Conservation (phyloP, 2,329 filamentous ascomycete species). For the Sordariomycetes sp. region DNA sequence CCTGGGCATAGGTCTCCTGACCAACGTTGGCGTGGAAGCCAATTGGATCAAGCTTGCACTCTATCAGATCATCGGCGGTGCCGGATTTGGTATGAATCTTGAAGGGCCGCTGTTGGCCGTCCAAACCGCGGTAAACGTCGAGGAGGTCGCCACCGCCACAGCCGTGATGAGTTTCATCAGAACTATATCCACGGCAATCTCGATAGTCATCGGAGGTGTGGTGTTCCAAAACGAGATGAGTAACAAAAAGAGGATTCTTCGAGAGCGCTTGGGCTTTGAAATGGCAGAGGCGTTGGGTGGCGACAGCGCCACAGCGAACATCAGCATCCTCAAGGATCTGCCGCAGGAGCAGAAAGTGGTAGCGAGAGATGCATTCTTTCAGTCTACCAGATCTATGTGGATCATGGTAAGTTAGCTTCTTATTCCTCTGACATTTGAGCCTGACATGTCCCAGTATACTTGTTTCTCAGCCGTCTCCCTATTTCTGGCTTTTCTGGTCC, state of each 20-base stretch:
- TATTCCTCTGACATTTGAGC: too few relatives aligned
- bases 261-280: constrained; percentile 32
- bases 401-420: constrained; percentile 18
- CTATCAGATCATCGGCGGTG: constrained; percentile 50
- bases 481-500: too few relatives aligned
- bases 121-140: constrained; percentile 49
- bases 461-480: too few relatives aligned
- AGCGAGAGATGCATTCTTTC: constrained; percentile 14
- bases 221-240: constrained; percentile 29
- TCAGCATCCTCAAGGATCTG: constrained; percentile 33
- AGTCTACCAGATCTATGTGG: constrained; percentile 15
- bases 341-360: constrained; percentile 9
- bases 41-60: constrained; percentile 38
- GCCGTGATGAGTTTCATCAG: constrained; percentile 52
- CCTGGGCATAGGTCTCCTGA: constrained; percentile 48
- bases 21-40: constrained; percentile 42
- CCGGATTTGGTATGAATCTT: constrained; percentile 54
- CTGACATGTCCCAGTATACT: too few relatives aligned
- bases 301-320: constrained; percentile 45
- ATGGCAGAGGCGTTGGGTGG: constrained; percentile 41
- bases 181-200: constrained; percentile 46
- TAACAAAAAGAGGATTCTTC: constrained; percentile 23
- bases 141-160: constrained; percentile 54
- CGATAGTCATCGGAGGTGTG: constrained; percentile 44
- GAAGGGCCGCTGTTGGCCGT: constrained; percentile 54